Conservation (phyloP, 306 rosid genomes). For the Oxytropis ochrocephala region DNA sequence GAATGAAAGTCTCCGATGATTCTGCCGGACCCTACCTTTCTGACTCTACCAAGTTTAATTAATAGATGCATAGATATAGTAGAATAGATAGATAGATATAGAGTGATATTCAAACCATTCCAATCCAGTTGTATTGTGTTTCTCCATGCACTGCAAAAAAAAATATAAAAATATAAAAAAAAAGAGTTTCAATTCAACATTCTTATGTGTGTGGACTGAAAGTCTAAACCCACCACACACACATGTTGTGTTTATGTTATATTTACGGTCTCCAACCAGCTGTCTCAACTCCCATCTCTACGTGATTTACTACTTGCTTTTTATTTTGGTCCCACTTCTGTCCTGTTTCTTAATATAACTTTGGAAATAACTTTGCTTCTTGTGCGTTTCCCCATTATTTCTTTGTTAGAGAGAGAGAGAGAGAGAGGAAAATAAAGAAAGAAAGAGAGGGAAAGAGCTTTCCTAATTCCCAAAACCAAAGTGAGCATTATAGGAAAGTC, state of each 20-base stretch:
- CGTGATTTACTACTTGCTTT: constrained; percentile 33
- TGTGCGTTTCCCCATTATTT: constrained; percentile 16
- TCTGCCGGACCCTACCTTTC: constrained; percentile 51
- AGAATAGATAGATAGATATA: background rate
- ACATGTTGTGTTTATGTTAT: no score
- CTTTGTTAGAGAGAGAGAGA: background rate
- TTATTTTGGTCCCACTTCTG: constrained; percentile 42
- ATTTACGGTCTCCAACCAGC: constrained; percentile 35
- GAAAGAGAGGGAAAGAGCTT: constrained; percentile 21
- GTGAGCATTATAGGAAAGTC: constrained; percentile 33
- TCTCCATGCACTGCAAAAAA: constrained; percentile 15
- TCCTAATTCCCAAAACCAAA: constrained; percentile 50
- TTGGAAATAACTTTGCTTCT: constrained; percentile 30
- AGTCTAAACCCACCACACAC: constrained; percentile 35
- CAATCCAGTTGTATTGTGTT: constrained; percentile 20
- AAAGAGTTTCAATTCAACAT: constrained; percentile 22
- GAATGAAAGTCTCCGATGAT: constrained; percentile 69
- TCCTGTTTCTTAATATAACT: constrained; percentile 21
- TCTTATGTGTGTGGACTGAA: constrained; percentile 19
- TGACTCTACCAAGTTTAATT: constrained; percentile 32
- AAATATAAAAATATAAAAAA: background rate
- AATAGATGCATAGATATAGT: background rate
- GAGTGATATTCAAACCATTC: constrained; percentile 2
- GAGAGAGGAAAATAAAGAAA: background rate
- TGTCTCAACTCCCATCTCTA: constrained; percentile 34